phyloP scores from a whole-genome alignment of 805 yeast genomes.

The Limtongia smithiae region DNA sequence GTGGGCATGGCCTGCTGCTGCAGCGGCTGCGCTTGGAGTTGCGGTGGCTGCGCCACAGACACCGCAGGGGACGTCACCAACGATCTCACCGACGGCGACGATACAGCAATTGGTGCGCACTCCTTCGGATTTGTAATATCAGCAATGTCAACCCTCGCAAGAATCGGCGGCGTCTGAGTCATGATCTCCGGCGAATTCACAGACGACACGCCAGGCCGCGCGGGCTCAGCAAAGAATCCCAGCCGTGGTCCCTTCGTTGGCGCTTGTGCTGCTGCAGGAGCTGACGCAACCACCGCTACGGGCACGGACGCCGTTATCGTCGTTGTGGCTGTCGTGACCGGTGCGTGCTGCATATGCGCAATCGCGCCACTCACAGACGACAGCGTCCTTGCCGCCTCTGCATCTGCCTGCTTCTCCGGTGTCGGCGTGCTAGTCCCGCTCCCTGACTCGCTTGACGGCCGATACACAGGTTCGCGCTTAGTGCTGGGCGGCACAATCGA shows the following conservation, averaged over 20 bases:
- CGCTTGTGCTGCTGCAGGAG: slow-evolving; percentile 1
- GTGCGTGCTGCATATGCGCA: too few species aligned
- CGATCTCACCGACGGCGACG: too few species aligned
- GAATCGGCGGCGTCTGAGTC: neutral
- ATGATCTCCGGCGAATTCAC: neutral
- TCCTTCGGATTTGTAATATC: too few species aligned
- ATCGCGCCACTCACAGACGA: too few species aligned
- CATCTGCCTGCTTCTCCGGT: slow-evolving; percentile 8
- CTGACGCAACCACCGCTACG: neutral
- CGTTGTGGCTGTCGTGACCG: slow-evolving; percentile 22
- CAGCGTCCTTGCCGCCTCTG: neutral
- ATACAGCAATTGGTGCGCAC: too few species aligned
- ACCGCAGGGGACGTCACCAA: too few species aligned
- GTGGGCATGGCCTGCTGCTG: neutral
- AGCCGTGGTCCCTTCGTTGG: slow-evolving; percentile 10
- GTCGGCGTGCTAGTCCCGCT: too few species aligned
- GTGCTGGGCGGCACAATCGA: neutral
- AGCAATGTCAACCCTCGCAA: too few species aligned
- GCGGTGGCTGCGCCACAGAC: too few species aligned
- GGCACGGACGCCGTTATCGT: slow-evolving; percentile 11
- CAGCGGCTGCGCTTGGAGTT: too few species aligned
- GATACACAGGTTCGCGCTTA: slow-evolving; percentile 1
- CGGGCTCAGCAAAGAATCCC: slow-evolving; percentile 12
- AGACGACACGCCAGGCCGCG: neutral
- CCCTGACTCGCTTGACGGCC: neutral